Conservation (phyloP, 352 stramenopile genomes). For the Pythium dissotocum region DNA sequence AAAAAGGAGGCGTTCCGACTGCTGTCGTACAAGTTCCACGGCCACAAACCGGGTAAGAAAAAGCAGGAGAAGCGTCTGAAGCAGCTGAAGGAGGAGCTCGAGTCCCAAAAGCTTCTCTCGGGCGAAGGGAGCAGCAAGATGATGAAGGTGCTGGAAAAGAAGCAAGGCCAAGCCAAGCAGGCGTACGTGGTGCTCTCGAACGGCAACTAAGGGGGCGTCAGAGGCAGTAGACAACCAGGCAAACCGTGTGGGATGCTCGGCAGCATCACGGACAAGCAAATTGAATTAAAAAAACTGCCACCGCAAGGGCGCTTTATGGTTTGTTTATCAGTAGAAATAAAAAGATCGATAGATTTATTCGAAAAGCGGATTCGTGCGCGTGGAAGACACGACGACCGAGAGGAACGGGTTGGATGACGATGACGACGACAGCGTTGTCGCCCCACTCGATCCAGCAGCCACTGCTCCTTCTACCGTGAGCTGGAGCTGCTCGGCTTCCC, state of each 20-base stretch:
- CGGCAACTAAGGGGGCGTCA: slow-evolving; percentile 41
- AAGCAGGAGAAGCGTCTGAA: slow-evolving; percentile 96
- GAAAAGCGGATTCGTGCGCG: slow-evolving; percentile 64
- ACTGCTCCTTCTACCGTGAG: slow-evolving; percentile 19
- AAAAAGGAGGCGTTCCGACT: slow-evolving; percentile 98
- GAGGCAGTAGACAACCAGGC: neutral
- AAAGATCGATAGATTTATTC: slow-evolving; percentile 29
- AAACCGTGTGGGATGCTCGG: neutral
- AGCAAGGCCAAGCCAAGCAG: slow-evolving; percentile 80
- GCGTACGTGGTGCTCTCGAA: slow-evolving; percentile 83
- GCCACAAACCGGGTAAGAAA: slow-evolving; percentile 96
- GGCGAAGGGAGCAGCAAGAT: slow-evolving; percentile 80
- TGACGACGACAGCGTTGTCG: slow-evolving; percentile 21
- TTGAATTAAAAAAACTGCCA: neutral
- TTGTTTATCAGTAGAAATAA: neutral
- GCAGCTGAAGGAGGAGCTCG: slow-evolving; percentile 82
- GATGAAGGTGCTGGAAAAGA: slow-evolving; percentile 86
- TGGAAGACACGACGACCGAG: slow-evolving; percentile 61
- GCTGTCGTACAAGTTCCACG: slow-evolving; percentile 99
- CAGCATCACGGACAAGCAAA: neutral
- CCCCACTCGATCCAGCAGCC: slow-evolving; percentile 2
- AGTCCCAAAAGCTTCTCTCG: slow-evolving; percentile 71
- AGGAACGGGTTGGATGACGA: slow-evolving; percentile 37
- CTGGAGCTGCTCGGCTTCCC: slow-evolving; percentile 15
- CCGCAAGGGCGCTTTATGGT: neutral